Base-by-base conservation (phyloP, 2,329 filamentous ascomycete species). In the Blastomyces gilchristii region DNA sequence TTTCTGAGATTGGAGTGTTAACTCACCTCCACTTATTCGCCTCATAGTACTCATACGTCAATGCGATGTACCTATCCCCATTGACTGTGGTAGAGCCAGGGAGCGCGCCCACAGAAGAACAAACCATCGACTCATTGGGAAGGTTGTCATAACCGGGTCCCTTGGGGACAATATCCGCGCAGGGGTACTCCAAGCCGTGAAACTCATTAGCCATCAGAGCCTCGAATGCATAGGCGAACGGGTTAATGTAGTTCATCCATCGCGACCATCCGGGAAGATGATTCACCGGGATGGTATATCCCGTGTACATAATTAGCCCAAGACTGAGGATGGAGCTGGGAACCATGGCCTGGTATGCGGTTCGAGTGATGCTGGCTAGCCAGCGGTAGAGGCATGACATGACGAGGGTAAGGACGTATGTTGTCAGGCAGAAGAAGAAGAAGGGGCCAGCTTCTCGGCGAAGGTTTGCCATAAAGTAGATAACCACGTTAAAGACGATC, bases 381-480 rank as follows among this genome's bases (percentile, higher is more conserved):
- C 85, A 87, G 58, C 90, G 84, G 83, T 94, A 95, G 66, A 92
- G 82, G 87, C 91, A 91, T 59, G 87, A 91, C 89, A 82, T 84
- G 0, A 75, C 77, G 74, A 83, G 78, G 0, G 83, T 83, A 12
- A 93, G 93, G 67, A 83, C 81, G 70, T 95, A 85, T 25, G 83
- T 69, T 59, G 77, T 75, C 0, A 75, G 63, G 49, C 77, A 72
- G 47, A 77, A 96, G 77, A 91, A 89, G 81, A 96, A 96, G 80
- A 94, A 96, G 0, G 86, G 76, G 1, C 87, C 87, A 0, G 89
- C 79, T 67, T 87, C 85, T 58, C 90, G 83, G 62, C 88, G 83
- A 41, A 96, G 78, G 67, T 91, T 88, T 0, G 89, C 87, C 85
- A 96, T 87, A 76, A 96, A 96, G 77, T 96, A 96, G 2, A 96